A percentile compares a stretch with the other conserved stretches of the same genome.
These are phyloP conservation scores for Chytriomyces confervae DNA, from an alignment of 192 early-diverging fungal genomes.

Conservation along the genomic window DNA sequence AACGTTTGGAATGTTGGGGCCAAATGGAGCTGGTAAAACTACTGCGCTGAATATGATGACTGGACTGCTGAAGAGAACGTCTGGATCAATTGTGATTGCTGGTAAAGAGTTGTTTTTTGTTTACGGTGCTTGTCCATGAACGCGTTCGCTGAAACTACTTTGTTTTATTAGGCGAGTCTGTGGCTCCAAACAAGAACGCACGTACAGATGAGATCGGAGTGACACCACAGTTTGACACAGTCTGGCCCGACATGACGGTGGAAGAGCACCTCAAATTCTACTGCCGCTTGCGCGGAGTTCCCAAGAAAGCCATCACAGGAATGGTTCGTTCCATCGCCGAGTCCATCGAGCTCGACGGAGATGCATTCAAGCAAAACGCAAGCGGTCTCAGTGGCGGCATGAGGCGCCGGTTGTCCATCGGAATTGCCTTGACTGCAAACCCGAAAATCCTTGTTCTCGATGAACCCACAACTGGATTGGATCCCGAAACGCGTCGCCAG, in stretches of 20 bases:
- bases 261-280: conserved; percentile 51
- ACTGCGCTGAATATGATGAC: conserved; percentile 74
- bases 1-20: conserved; percentile 60
- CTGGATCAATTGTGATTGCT: conserved; percentile 60
- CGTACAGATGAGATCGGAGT: conserved; percentile 31
- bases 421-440: conserved; percentile 42
- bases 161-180: not conserved
- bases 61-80: conserved; percentile 61
- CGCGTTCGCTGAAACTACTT: not conserved
- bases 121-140: not conserved
- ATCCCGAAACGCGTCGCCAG: conserved; percentile 54
- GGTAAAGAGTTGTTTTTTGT: not conserved
- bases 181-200: not conserved
- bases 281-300: conserved; percentile 43
- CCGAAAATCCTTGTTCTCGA: conserved; percentile 38
- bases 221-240: conserved; percentile 54
- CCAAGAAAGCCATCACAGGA: conserved; percentile 5
- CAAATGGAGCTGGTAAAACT: conserved; percentile 77
- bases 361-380: conserved; percentile 39
- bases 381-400: conserved; percentile 41
- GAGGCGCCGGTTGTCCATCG: conserved; percentile 40
- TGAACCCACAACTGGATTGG: conserved; percentile 52
- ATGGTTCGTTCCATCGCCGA: conserved; percentile 44
- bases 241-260: conserved; percentile 54
- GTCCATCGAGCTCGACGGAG: conserved; percentile 44